A percentile compares a stretch with the other conserved stretches of the same genome.
These are phyloP conservation scores for Acanthamoeba culbertsoni DNA, from an alignment of 208 protist genomes.

Conservation along the genomic window DNA sequence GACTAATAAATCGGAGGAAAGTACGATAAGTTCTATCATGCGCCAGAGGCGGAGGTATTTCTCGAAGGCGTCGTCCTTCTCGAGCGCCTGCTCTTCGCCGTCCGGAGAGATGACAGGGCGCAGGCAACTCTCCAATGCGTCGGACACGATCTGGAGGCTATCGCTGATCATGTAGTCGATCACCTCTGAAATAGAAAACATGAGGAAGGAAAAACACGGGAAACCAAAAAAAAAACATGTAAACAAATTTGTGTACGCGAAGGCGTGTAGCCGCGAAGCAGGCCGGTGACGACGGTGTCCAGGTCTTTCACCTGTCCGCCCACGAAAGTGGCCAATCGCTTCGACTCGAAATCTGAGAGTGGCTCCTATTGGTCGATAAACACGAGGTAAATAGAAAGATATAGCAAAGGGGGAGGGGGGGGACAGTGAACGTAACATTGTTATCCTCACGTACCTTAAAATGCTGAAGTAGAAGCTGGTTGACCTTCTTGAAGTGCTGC, in stretches of 20 bases:
- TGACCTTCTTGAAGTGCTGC: slow-evolving; percentile 33
- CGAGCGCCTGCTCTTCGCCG: not conserved
- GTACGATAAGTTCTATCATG: slow-evolving; percentile 27
- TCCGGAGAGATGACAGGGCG: not conserved
- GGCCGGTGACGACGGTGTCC: slow-evolving; percentile 12
- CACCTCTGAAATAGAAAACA: not conserved
- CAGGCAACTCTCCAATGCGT: not conserved
- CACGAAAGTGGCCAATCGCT: not conserved
- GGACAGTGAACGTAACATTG: not conserved
- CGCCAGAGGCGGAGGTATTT: slow-evolving; percentile 32
- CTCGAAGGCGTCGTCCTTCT: slow-evolving; percentile 12
- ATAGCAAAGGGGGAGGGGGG: not conserved
- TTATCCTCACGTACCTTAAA: not conserved
- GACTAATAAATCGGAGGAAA: not conserved
- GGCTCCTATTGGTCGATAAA: no score
- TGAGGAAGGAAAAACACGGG: no score
- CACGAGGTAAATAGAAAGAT: not conserved
- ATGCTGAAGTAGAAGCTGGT: not conserved
- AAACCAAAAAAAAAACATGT: no score
- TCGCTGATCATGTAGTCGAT: slow-evolving; percentile 39
- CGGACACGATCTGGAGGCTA: not conserved
- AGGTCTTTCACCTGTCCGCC: slow-evolving; percentile 35
- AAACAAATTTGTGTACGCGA: slow-evolving; percentile 12
- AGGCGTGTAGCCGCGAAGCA: not conserved
- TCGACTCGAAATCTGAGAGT: not conserved